Evolutionary conservation across 192 early-diverging fungal species (phyloP).

Genomic region (Coemansia reversa): DNA sequence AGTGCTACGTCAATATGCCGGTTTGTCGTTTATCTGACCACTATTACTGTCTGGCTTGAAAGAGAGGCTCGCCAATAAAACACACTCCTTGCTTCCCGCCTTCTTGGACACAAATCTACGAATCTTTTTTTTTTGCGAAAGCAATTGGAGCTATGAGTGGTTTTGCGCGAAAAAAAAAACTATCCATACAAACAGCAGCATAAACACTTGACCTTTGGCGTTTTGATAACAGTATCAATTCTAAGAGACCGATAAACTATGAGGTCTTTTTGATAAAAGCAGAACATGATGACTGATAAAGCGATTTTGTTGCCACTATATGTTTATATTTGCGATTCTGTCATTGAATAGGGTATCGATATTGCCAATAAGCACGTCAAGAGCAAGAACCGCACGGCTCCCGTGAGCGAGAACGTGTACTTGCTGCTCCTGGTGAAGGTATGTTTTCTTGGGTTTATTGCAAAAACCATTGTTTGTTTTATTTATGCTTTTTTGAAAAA

Average conservation of each 20-base stretch:
- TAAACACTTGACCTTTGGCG: not conserved
- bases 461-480: not conserved
- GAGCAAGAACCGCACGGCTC: constrained; percentile 85
- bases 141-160: not conserved
- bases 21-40: not conserved
- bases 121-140: not conserved
- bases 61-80: not conserved
- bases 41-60: not conserved
- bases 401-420: constrained; percentile 96
- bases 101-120: not conserved
- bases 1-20: not conserved
- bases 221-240: not conserved
- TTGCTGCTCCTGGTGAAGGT: constrained; percentile 94
- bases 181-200: not conserved
- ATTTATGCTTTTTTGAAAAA: not conserved
- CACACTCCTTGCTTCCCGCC: not conserved
- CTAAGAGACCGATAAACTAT: not conserved
- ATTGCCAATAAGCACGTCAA: constrained; percentile 98
- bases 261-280: not conserved
- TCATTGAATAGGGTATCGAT: constrained; percentile 85
- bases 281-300: not conserved
- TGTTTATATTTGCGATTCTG: not conserved
- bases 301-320: constrained; percentile 1
- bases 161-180: no score
- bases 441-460: constrained; percentile 7